Conservation (phyloP, 1,284 basidiomycete species). For the Phellinidium pouzarii region DNA sequence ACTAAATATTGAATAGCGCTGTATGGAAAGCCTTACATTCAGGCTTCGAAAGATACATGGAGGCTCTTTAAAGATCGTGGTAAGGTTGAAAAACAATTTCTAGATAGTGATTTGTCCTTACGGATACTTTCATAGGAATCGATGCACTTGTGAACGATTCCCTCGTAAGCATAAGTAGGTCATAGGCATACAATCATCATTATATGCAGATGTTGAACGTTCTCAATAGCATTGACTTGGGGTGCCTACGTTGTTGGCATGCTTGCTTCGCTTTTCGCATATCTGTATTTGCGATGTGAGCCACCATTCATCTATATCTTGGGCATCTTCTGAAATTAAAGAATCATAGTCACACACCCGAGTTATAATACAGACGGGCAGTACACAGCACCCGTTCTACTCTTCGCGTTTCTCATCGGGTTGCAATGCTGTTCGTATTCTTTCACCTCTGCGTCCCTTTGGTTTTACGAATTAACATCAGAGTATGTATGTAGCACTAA, state of each 20-base stretch:
- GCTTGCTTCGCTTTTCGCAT: conserved; percentile 72
- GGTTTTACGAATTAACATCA: background rate
- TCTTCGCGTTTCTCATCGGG: conserved; percentile 80
- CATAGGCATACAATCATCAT: background rate
- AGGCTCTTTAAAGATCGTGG: conserved; percentile 79
- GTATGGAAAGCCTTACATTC: conserved; percentile 82
- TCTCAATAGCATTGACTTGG: conserved; percentile 51
- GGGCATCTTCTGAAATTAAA: conserved; percentile 19
- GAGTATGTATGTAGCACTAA: conserved; percentile 40
- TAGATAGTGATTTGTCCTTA: background rate
- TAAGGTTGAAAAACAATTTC: conserved; percentile 21
- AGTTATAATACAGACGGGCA: conserved; percentile 67
- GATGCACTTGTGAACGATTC: conserved; percentile 84
- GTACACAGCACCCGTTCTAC: conserved; percentile 69
- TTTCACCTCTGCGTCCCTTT: background rate
- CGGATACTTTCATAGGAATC: conserved; percentile 39
- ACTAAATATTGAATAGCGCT: conserved; percentile 41
- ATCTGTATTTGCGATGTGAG: conserved; percentile 40
- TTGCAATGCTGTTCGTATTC: conserved; percentile 55
- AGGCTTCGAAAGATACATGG: conserved; percentile 90
- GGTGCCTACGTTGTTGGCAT: conserved; percentile 77
- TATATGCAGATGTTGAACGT: conserved; percentile 4
- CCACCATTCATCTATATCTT: background rate
- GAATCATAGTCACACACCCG: conserved; percentile 53
- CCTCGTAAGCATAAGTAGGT: conserved; percentile 72